Percentiles rank a stretch among this genome's conserved stretches.
phyloP scores from a whole-genome alignment of 805 yeast species.

The Maudiozyma pseudohumilis region DNA sequence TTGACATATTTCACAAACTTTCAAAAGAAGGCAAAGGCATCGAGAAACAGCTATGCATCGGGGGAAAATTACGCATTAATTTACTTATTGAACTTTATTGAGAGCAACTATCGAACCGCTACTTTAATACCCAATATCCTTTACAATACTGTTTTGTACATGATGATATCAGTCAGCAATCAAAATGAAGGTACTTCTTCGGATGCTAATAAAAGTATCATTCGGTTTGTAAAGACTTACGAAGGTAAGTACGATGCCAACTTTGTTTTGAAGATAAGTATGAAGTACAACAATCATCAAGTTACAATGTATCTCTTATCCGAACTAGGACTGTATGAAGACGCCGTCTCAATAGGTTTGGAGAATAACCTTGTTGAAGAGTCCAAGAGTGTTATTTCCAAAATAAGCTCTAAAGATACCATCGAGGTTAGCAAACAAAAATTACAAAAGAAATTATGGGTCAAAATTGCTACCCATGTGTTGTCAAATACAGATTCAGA shows the following conservation, averaged over 20 bases:
- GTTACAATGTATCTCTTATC: conserved; percentile 71
- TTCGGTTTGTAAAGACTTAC: conserved; percentile 41
- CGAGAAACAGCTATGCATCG: conserved; percentile 28
- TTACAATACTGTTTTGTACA: conserved; percentile 61
- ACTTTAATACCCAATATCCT: conserved; percentile 29
- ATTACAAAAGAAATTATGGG: conserved; percentile 63
- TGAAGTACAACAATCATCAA: conserved; percentile 45
- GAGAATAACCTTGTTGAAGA: conserved; percentile 35
- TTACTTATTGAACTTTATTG: conserved; percentile 48
- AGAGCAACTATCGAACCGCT: conserved; percentile 24
- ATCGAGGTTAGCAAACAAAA: conserved; percentile 12
- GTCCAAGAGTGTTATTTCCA: conserved; percentile 18
- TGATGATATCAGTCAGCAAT: conserved; percentile 33
- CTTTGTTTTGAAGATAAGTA: conserved; percentile 64
- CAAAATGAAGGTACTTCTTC: conserved; percentile 15
- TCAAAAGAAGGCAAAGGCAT: conserved; percentile 8
- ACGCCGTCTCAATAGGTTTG: conserved; percentile 71
- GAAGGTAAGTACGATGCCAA: conserved; percentile 45
- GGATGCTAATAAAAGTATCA: conserved; percentile 37
- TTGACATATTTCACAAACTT: conserved; percentile 52
- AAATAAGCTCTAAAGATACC: not conserved
- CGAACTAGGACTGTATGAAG: conserved; percentile 57
- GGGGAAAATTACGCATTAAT: conserved; percentile 51
- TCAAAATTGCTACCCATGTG: conserved; percentile 39
- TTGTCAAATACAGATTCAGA: conserved; percentile 12